phyloP scores from a whole-genome alignment of 129 eudicot genomes.

The Saposhnikovia divaricata region DNA sequence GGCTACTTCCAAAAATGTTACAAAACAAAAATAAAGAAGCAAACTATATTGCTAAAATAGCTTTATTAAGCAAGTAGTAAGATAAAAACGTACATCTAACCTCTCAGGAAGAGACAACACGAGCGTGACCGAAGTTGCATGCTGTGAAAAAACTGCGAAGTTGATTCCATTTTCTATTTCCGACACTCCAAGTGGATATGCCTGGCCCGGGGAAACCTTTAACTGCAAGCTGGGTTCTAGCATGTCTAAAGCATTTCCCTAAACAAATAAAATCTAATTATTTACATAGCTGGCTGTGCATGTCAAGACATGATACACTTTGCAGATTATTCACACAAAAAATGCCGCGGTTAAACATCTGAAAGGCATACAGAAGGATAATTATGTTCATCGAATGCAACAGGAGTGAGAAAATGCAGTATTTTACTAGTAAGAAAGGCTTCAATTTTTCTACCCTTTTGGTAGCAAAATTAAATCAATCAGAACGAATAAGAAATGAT shows the following conservation, averaged over 20 bases:
- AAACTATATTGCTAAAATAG: neutral
- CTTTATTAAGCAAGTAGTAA: neutral
- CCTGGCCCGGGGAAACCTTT: constrained; percentile 60
- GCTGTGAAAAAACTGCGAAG: constrained; percentile 79
- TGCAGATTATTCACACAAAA: neutral
- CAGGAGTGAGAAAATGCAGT: too few species aligned
- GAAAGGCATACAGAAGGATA: neutral
- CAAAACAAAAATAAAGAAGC: neutral
- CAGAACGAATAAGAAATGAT: too few species aligned
- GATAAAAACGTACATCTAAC: constrained; percentile 23
- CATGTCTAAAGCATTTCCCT: constrained; percentile 58
- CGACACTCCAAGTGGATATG: constrained; percentile 87
- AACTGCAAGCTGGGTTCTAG: constrained; percentile 29
- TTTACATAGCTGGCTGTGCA: neutral
- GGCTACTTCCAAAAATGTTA: neutral
- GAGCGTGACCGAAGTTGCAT: constrained; percentile 83
- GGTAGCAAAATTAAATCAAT: too few species aligned
- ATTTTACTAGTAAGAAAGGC: too few species aligned
- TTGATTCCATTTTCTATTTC: constrained; percentile 77
- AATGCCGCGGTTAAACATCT: neutral
- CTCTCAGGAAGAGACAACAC: constrained; percentile 64
- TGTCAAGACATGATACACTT: neutral
- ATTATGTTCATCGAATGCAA: too few species aligned
- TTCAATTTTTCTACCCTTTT: too few species aligned
- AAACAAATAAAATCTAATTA: neutral